phyloP scores from a whole-genome alignment of 2,329 filamentous ascomycete species.

The Venturia nashicola region DNA sequence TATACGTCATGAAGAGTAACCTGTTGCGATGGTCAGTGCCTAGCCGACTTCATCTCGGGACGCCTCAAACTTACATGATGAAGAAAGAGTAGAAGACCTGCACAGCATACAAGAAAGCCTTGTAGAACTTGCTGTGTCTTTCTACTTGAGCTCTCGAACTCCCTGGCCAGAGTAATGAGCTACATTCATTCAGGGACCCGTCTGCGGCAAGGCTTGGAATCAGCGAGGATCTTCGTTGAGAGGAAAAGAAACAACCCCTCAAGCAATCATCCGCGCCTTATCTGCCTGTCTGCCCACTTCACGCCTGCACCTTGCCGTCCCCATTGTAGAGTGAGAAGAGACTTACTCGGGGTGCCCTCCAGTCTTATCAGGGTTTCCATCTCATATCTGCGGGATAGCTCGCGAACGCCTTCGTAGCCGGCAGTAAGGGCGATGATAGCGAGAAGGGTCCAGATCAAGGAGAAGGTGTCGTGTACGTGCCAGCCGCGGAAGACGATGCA shows the following conservation, averaged over 20 bases:
- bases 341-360: conserved; percentile 28
- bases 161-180: conserved; percentile 67
- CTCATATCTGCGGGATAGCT: conserved; percentile 68
- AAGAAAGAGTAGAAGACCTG: conserved; percentile 99
- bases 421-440: conserved; percentile 72
- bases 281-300: not conserved
- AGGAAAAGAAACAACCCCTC: not conserved
- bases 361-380: conserved; percentile 34
- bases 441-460: conserved; percentile 70
- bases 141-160: conserved; percentile 50
- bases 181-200: conserved; percentile 30
- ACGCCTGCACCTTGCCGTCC: conserved; percentile 17
- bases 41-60: conserved; percentile 25
- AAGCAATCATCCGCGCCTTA: not conserved
- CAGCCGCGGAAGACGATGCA: conserved; percentile 93
- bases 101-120: conserved; percentile 73
- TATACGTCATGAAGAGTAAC: conserved; percentile 99
- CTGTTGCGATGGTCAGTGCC: conserved; percentile 33
- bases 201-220: conserved; percentile 3
- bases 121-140: conserved; percentile 61
- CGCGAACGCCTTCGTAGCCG: conserved; percentile 85
- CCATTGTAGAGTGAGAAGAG: conserved; percentile 12
- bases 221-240: not conserved
- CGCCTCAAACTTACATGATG: conserved; percentile 68
- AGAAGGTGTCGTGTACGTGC: conserved; percentile 64